Evolutionary conservation across 2,329 filamentous ascomycete genomes (phyloP).

Genomic region (Colletotrichum sp.): DNA sequence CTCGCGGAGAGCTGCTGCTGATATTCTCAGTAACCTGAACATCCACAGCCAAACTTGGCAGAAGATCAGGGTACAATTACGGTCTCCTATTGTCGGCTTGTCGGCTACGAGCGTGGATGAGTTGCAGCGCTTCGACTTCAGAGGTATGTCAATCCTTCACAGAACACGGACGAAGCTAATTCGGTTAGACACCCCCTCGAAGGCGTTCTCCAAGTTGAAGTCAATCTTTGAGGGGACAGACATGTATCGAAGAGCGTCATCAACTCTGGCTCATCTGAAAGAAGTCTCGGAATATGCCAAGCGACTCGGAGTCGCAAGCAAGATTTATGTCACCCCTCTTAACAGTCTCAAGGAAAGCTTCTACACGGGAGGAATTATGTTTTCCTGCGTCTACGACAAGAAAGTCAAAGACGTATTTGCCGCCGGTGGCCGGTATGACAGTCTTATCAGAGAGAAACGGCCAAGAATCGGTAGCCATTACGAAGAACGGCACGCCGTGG

Average conservation of each 20-base stretch:
- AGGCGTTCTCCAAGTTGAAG: conserved; percentile 65
- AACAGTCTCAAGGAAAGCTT: conserved; percentile 92
- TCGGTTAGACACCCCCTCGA: conserved; percentile 55
- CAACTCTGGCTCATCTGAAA: conserved; percentile 80
- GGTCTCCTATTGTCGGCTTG: conserved; percentile 80
- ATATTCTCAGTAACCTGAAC: conserved; percentile 86
- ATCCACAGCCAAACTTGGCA: conserved; percentile 82
- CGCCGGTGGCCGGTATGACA: conserved; percentile 92
- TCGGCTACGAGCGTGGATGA: conserved; percentile 92
- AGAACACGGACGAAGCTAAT: not conserved
- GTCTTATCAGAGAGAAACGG: conserved; percentile 82
- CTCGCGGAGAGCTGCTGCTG: conserved; percentile 76
- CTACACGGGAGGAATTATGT: conserved; percentile 84
- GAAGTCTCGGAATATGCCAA: conserved; percentile 80
- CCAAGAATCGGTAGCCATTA: conserved; percentile 69
- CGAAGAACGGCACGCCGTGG: conserved; percentile 81
- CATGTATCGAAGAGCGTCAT: conserved; percentile 75
- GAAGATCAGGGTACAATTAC: conserved; percentile 81
- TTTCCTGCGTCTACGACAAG: conserved; percentile 88
- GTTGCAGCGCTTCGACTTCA: conserved; percentile 88
- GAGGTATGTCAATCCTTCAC: conserved; percentile 54
- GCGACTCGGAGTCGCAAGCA: conserved; percentile 75
- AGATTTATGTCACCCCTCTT: conserved; percentile 84
- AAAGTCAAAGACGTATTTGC: conserved; percentile 88
- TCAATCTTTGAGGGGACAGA: conserved; percentile 66